Percentiles rank a stretch among this genome's conserved stretches.
phyloP scores from a whole-genome alignment of 169 alveolate genomes.

The Cryptosporidium bovis region DNA sequence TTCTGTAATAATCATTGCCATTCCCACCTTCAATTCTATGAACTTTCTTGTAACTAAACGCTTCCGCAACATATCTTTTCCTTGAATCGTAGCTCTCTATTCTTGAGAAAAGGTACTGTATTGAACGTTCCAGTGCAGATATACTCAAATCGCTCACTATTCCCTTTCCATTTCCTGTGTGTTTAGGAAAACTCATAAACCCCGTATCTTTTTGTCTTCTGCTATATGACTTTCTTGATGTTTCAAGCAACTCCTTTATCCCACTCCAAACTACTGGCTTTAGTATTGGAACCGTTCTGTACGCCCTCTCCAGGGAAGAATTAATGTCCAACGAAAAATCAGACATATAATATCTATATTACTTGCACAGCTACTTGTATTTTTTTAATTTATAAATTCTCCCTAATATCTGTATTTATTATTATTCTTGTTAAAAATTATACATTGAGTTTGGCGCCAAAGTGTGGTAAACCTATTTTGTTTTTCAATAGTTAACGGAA shows the following conservation, averaged over 20 bases:
- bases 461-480: conserved; percentile 14
- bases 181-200: conserved; percentile 1
- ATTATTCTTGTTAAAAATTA: background rate
- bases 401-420: background rate
- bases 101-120: conserved; percentile 29
- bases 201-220: conserved; percentile 27
- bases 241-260: conserved; percentile 38
- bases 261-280: conserved; percentile 68
- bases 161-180: conserved; percentile 50
- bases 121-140: conserved; percentile 53
- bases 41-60: conserved; percentile 31
- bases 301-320: conserved; percentile 70
- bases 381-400: background rate
- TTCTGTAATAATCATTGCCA: background rate
- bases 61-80: conserved; percentile 37
- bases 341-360: conserved; percentile 15
- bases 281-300: conserved; percentile 61
- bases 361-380: background rate
- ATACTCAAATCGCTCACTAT: conserved; percentile 46
- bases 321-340: conserved; percentile 22
- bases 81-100: conserved; percentile 54
- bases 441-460: conserved; percentile 41
- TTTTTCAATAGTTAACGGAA: too few relatives aligned
- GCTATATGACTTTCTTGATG: conserved; percentile 25
- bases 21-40: conserved; percentile 40